Base-by-base conservation (phyloP, 805 yeast genomes). In the Wickerhamomyces rabaulensis region DNA sequence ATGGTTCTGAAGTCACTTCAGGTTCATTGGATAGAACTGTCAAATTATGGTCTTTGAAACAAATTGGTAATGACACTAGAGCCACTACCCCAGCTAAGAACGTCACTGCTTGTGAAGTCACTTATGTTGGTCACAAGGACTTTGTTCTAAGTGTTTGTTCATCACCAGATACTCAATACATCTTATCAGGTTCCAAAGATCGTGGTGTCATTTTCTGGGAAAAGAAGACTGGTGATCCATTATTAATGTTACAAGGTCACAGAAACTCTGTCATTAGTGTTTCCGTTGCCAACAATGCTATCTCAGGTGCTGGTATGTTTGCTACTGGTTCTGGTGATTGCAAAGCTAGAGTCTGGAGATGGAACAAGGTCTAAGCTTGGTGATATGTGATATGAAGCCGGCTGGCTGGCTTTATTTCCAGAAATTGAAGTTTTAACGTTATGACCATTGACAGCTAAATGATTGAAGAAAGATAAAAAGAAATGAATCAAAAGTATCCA, bases 251-350 rank as follows among this genome's bases (percentile, higher is more conserved):
- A 58, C 97, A 90, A 71, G 98, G 98, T 31, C 98, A 92, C 67
- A 82, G 94, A 65, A 92, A 92, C 72, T 87, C 96, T 9, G 98
- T 94, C 41, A 92, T 92, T 56, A 83, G 92, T 46, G 98, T 92
- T 36, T 89, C 96, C 42, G 96, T 94, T 20, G 82, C 94, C 21
- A 89, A 90, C 55, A 82, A 81, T 52, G 83, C 88, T 52, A 73
- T 74, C 48, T 75, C 77, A 51, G 85, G 84, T 42, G 83, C 80
- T 53, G 92, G 95, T 42, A 82, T 88, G 58, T 94, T 92, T 73
- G 98, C 98, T 46, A 91, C 98, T 13, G 98, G 98, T 47, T 79
- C 89, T 68, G 99, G 98, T 65, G 98, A 92, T 69, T 92, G 96
- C 68, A 87, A 91, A 65, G 98, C 98, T 37, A 81, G 97, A 68